phyloP scores from a whole-genome alignment of 2,329 filamentous ascomycete genomes.

The Neofusicoccum parvum region DNA sequence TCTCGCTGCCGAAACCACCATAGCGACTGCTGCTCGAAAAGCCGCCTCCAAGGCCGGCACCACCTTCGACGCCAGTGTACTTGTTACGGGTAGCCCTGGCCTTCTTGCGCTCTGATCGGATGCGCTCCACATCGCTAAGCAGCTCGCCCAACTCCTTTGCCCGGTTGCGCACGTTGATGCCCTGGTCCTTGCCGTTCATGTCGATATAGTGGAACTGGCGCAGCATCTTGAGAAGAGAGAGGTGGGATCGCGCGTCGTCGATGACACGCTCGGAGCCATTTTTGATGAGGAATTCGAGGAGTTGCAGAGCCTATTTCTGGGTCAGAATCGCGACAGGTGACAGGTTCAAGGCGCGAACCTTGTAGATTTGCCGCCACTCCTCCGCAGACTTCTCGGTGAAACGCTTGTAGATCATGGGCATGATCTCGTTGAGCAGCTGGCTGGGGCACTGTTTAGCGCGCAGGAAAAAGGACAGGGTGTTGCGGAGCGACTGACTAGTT shows the following conservation, averaged over 20 bases:
- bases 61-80: conserved; percentile 92
- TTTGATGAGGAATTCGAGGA: conserved; percentile 96
- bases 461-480: not conserved
- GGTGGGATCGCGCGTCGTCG: conserved; percentile 92
- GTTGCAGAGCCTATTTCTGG: conserved; percentile 67
- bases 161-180: conserved; percentile 94
- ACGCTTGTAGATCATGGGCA: conserved; percentile 99
- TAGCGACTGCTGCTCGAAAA: conserved; percentile 65
- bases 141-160: conserved; percentile 95
- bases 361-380: conserved; percentile 99
- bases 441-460: conserved; percentile 50
- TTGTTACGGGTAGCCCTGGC: conserved; percentile 88
- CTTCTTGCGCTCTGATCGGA: conserved; percentile 78
- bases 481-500: conserved; percentile 73
- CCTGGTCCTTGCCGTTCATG: conserved; percentile 95
- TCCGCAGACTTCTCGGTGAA: conserved; percentile 98
- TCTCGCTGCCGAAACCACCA: conserved; percentile 87
- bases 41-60: conserved; percentile 60
- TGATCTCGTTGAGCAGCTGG: conserved; percentile 97
- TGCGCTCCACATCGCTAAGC: conserved; percentile 87
- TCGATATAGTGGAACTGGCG: conserved; percentile 98
- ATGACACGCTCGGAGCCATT: conserved; percentile 97
- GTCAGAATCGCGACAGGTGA: not conserved
- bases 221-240: conserved; percentile 96
- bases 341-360: conserved; percentile 54